These are phyloP conservation scores for Phytophthora foliorum DNA, from an alignment of 352 stramenopile species.

Conservation along the genomic window DNA sequence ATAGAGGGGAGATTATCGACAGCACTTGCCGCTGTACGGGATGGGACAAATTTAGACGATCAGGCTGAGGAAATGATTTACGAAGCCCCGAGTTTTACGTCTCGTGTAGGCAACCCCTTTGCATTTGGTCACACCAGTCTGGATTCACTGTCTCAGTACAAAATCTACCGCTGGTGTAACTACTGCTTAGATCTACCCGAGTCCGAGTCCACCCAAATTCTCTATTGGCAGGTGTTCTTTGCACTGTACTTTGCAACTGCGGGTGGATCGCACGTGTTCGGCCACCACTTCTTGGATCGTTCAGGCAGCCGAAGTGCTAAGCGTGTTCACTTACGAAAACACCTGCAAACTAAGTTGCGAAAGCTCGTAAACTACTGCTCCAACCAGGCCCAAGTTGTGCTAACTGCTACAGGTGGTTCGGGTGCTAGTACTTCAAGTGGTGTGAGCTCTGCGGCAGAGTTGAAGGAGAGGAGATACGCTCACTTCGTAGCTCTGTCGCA, in stretches of 20 bases:
- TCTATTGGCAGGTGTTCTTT: constrained; percentile 84
- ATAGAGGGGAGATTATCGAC: constrained; percentile 61
- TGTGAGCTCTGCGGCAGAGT: constrained; percentile 22
- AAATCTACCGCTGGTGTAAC: constrained; percentile 76
- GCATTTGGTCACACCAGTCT: constrained; percentile 62
- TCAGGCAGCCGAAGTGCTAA: constrained; percentile 42
- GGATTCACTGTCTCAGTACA: constrained; percentile 70
- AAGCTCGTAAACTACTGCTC: constrained; percentile 72
- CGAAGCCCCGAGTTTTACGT: constrained; percentile 7
- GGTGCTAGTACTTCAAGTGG: constrained; percentile 8
- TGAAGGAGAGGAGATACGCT: constrained; percentile 63
- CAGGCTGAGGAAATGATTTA: constrained; percentile 31
- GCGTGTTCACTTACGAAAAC: constrained; percentile 55
- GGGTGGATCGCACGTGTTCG: constrained; percentile 61
- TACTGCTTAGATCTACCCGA: constrained; percentile 71
- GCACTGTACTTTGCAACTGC: constrained; percentile 73
- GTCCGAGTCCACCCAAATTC: constrained; percentile 55
- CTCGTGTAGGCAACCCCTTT: constrained; percentile 28
- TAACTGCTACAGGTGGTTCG: constrained; percentile 46
- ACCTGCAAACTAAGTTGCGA: constrained; percentile 65
- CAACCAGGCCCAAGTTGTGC: constrained; percentile 66
- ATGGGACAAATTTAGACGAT: constrained; percentile 28
- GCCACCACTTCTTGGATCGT: constrained; percentile 71
- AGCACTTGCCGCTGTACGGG: constrained; percentile 47
- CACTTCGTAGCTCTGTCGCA: constrained; percentile 69